Evolutionary conservation across 345 rosid species (phyloP).

Genomic region (Eucalyptus marginata): DNA sequence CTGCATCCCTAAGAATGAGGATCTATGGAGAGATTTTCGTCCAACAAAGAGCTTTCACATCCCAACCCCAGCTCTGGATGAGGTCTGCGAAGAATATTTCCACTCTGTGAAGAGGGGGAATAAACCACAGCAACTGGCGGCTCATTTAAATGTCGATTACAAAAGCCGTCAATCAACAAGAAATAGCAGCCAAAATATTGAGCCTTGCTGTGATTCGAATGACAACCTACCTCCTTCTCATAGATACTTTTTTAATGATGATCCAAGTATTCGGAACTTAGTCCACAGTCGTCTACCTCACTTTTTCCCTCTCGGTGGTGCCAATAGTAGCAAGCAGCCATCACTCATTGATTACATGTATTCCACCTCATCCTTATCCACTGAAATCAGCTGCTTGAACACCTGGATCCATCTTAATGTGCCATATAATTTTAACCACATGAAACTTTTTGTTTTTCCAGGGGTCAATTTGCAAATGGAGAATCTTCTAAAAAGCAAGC

Average conservation of each 20-base stretch:
- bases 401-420: neutral
- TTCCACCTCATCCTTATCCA: neutral
- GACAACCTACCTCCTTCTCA: constrained; percentile 61
- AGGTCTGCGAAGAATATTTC: constrained; percentile 69
- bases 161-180: neutral
- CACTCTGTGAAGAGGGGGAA: constrained; percentile 27
- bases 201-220: constrained; percentile 15
- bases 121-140: constrained; percentile 9
- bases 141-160: neutral
- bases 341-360: constrained; percentile 61
- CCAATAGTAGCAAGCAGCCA: constrained; percentile 11
- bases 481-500: constrained; percentile 30
- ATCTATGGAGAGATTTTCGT: constrained; percentile 64
- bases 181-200: constrained; percentile 5
- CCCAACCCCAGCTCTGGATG: constrained; percentile 77
- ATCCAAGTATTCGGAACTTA: constrained; percentile 51
- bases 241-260: constrained; percentile 61
- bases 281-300: constrained; percentile 55
- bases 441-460: neutral
- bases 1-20: constrained; percentile 12
- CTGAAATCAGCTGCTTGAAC: neutral
- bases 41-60: constrained; percentile 24
- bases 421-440: neutral
- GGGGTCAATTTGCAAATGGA: constrained; percentile 64
- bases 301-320: constrained; percentile 46